phyloP scores from a whole-genome alignment of 345 rosid genomes.

The Euphorbia tirucalli region DNA sequence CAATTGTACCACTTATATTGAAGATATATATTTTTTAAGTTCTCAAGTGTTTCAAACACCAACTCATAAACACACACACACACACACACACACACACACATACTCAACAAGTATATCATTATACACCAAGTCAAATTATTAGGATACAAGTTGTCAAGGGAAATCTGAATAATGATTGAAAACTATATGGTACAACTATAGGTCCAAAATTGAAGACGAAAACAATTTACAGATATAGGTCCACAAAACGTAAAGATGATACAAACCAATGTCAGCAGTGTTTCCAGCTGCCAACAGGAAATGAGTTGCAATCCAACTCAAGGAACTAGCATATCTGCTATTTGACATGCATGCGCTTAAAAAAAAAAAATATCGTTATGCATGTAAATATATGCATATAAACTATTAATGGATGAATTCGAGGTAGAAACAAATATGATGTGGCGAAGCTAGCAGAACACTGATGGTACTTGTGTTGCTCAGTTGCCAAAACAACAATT shows the following conservation, averaged over 20 bases:
- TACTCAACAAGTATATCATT: background rate
- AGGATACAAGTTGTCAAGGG: background rate
- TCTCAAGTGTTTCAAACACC: background rate
- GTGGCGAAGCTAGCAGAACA: constrained; percentile 10
- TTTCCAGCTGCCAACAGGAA: background rate
- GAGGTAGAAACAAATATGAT: background rate
- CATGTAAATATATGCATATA: background rate
- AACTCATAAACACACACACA: no score
- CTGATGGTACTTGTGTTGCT: background rate
- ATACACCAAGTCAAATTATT: background rate
- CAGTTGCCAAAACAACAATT: background rate
- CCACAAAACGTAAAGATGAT: background rate
- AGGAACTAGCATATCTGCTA: background rate
- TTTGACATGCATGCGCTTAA: background rate
- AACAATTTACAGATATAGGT: no score
- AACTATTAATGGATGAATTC: background rate
- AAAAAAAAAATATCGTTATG: background rate
- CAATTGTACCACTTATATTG: constrained; percentile 3
- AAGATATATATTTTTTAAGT: background rate
- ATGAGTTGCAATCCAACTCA: background rate
- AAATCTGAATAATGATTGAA: background rate
- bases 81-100: no score
- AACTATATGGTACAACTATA: background rate
- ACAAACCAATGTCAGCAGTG: background rate
- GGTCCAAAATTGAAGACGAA: no score